Conservation (phyloP, 2,329 filamentous ascomycete genomes). For the Fusarium oligoseptatum region DNA sequence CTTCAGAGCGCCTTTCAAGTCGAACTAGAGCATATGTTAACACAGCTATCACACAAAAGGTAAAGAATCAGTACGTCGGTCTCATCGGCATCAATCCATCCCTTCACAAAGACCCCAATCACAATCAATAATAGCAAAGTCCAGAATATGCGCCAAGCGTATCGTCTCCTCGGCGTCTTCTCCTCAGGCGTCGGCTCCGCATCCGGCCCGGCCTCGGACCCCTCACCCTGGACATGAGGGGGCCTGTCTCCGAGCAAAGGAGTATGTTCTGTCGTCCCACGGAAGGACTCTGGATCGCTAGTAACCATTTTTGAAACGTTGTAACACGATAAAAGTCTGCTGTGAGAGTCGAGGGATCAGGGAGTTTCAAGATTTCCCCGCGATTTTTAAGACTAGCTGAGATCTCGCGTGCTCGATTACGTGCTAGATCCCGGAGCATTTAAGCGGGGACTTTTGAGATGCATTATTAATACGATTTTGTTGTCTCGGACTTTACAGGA, state of each 20-base stretch:
- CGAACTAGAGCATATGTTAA: conserved; percentile 52
- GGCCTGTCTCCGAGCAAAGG: conserved; percentile 20
- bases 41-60: accelerated
- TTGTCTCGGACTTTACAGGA: not conserved
- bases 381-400: conserved; percentile 13
- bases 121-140: conserved; percentile 48
- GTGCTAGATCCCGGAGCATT: not conserved
- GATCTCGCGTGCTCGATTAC: conserved; percentile 30
- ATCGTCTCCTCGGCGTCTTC: conserved; percentile 17
- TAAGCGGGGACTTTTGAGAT: not conserved
- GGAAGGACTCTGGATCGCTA: not conserved
- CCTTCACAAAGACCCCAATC: conserved; percentile 57
- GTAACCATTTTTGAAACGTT: conserved; percentile 6
- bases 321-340: not conserved
- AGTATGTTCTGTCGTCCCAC: conserved; percentile 13
- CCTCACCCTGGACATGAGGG: conserved; percentile 1
- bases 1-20: conserved; percentile 59
- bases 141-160: conserved; percentile 54
- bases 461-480: conserved; percentile 7
- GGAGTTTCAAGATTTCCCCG: not conserved
- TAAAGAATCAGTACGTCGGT: conserved; percentile 14
- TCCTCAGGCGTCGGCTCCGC: conserved; percentile 13
- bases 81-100: conserved; percentile 56
- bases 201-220: not conserved
- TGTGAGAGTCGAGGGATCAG: not conserved